Evolutionary conservation across 169 alveolate genomes (phyloP).

Genomic region (Eimeria brunetti): DNA sequence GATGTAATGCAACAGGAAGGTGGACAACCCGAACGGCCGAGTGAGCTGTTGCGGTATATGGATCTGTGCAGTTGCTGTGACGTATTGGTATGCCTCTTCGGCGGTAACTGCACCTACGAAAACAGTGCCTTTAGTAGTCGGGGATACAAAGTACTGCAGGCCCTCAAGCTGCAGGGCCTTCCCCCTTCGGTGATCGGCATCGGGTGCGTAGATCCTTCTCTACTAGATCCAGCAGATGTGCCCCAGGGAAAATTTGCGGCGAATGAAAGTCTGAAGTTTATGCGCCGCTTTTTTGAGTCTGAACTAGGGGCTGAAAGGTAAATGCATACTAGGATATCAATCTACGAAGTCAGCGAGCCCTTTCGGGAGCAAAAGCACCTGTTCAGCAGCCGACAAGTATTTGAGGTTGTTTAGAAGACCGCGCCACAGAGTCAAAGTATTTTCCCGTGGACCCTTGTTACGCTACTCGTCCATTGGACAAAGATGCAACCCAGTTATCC

Average conservation of each 20-base stretch:
- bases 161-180: slow-evolving; percentile 78
- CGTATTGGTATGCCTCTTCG: slow-evolving; percentile 68
- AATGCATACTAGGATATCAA: background rate
- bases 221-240: slow-evolving; percentile 9
- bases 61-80: slow-evolving; percentile 79
- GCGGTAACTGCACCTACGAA: slow-evolving; percentile 77
- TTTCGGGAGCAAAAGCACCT: background rate
- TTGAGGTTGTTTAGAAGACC: background rate
- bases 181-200: slow-evolving; percentile 78
- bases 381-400: background rate
- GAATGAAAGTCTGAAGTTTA: slow-evolving; percentile 55
- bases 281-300: slow-evolving; percentile 70
- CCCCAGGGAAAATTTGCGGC: slow-evolving; percentile 22
- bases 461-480: background rate
- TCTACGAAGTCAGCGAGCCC: background rate
- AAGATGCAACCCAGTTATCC: background rate
- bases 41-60: slow-evolving; percentile 45
- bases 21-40: slow-evolving; percentile 8
- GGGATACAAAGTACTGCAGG: slow-evolving; percentile 78
- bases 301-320: slow-evolving; percentile 79
- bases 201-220: slow-evolving; percentile 58
- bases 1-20: slow-evolving; percentile 28
- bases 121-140: slow-evolving; percentile 71
- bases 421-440: background rate
- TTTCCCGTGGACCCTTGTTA: background rate